A percentile compares a stretch with the other conserved stretches of the same genome.
These are phyloP conservation scores for Alternaria conjuncta DNA, from an alignment of 2,329 filamentous ascomycete species.

Conservation along the genomic window DNA sequence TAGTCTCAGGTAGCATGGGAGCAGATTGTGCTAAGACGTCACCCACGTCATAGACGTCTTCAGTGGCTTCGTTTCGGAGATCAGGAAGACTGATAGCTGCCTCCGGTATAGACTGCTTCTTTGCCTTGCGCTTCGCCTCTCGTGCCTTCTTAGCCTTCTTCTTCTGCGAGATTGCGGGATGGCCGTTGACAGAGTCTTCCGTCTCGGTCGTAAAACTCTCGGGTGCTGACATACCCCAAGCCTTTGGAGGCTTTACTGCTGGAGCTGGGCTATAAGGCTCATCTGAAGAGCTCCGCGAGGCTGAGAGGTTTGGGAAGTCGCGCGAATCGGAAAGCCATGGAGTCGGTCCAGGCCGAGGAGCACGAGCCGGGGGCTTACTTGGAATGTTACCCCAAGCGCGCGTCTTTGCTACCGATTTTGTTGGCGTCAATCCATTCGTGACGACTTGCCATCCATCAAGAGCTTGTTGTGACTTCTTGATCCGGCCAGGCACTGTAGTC, in stretches of 20 bases:
- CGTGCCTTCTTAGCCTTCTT: conserved; percentile 33
- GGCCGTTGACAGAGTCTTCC: neutral
- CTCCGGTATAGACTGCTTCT: conserved; percentile 14
- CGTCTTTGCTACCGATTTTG: neutral
- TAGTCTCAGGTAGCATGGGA: neutral
- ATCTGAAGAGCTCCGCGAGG: neutral
- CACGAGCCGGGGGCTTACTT: neutral
- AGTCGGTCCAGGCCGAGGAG: neutral
- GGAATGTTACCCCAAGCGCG: conserved; percentile 5
- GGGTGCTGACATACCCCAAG: neutral
- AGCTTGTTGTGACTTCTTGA: neutral
- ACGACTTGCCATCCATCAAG: conserved; percentile 4
- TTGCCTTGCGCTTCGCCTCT: conserved; percentile 29
- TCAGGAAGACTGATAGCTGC: neutral
- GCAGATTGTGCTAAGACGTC: neutral
- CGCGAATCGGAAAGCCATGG: neutral
- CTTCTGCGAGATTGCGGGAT: conserved; percentile 25
- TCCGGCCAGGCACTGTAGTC: neutral
- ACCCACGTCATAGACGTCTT: neutral
- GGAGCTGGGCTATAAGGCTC: neutral
- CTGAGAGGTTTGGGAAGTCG: neutral
- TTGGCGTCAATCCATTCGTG: neutral
- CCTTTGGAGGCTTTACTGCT: neutral
- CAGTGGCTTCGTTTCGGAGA: neutral
- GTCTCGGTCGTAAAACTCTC: conserved; percentile 2